Conservation (phyloP, 192 early-diverging fungal genomes). For the Borealophlyctis nickersoniae region DNA sequence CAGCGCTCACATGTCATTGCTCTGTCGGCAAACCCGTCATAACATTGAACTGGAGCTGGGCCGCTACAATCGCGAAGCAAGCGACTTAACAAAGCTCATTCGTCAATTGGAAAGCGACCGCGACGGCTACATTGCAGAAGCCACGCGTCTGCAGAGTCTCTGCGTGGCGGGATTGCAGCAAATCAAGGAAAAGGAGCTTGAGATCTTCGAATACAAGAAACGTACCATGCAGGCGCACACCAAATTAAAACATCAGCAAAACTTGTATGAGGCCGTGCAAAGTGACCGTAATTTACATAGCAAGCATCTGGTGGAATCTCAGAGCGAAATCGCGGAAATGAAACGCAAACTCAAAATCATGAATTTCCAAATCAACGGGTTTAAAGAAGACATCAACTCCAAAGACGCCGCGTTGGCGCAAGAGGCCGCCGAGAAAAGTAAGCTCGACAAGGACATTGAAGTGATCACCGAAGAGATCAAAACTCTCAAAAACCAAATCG, state of each 20-base stretch:
- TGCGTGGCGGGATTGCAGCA: conserved; percentile 41
- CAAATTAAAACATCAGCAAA: conserved; percentile 65
- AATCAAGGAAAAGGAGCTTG: conserved; percentile 56
- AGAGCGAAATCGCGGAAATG: conserved; percentile 61
- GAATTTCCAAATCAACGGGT: conserved; percentile 67
- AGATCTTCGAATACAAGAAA: conserved; percentile 57
- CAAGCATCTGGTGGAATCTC: conserved; percentile 61
- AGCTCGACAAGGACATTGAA: conserved; percentile 54
- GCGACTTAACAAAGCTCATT: conserved; percentile 27
- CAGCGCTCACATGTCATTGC: conserved; percentile 30
- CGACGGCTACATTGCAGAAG: conserved; percentile 41
- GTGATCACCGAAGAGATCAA: conserved; percentile 53
- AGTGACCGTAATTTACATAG: conserved; percentile 59
- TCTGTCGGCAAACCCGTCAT: conserved; percentile 47
- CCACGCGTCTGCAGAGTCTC: conserved; percentile 32
- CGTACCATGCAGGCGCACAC: conserved; percentile 59
- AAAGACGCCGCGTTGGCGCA: conserved; percentile 49
- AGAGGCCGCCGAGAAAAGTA: conserved; percentile 46
- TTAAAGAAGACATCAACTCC: conserved; percentile 57
- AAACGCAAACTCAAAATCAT: conserved; percentile 62
- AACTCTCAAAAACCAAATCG: conserved; percentile 56
- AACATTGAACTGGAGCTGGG: conserved; percentile 56
- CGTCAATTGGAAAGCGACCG: conserved; percentile 38
- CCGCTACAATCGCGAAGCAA: conserved; percentile 31
- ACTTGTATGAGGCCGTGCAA: conserved; percentile 65